Base-by-base conservation (phyloP, 306 rosid species). In the Cucumis hystrix region DNA sequence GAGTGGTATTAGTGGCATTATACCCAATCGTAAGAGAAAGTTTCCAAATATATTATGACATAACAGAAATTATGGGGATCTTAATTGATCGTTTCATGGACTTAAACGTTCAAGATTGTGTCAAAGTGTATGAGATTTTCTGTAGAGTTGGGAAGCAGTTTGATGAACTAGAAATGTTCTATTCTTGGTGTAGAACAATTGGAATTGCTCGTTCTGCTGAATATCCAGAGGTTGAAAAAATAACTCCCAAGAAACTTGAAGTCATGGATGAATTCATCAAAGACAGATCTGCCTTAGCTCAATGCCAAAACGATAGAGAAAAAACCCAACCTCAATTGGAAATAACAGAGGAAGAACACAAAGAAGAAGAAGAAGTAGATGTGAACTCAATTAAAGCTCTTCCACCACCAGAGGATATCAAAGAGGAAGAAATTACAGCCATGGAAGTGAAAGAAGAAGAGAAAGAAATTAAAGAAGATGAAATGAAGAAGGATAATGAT, bases 131-230 rank as follows among this genome's bases (percentile, higher is more conserved):
- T 40, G 99, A 96, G 58, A 74, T 88, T 21, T 96, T 91, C 85
- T 84, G 90, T 76, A 93, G 96, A 7, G 83, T 91, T 1, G 92
- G 93, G 4, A 91, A 96, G 78, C 98, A 92, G 62, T 96, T 77
- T 49, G 96, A 96, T n/a, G 98, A 92, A 78, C 84, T 96, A n/a
- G 97, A 92, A 25, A 10, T 64, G 58, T 89, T 92, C 86, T 88
- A 89, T 52, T 10, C 61, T 72, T 96, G 98, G 99, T 76, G 90
- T 80, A 92, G 78, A 84, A 83, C 15, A 12, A 83, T 79, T 59
- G 98, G 96, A 21, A 75, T 96, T 13, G 92, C 90, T 4, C 96
- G 98, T 52, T 85, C 96, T 30, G 86, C 98, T 0, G 98, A 96
- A 80, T 96, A 89, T 61, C 99, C 99, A 0, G 93, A 89, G 16